Base-by-base conservation (phyloP, 768 basidiomycete species). In the Phaeotremella skinneri region DNA sequence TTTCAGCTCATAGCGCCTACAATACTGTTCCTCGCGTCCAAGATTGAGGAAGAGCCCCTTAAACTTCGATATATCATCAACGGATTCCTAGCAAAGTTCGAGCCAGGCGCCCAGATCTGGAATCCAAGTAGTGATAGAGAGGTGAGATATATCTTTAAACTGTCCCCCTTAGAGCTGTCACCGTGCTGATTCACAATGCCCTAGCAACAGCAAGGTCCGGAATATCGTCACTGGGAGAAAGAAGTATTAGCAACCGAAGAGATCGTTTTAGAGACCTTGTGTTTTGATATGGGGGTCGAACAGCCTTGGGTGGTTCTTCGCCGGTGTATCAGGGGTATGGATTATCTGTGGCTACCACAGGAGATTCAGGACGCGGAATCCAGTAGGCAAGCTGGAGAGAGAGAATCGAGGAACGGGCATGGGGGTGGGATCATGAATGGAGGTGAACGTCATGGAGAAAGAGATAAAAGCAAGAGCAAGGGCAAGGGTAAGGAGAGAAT, bases 251-350 rank as follows among this genome's bases (percentile, higher is more conserved):
- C 59, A 6, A 39, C n/a, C 11, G 76, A 78, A 41, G 76, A 78
- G 58, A 51, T 74, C 17, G 54, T 73, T 17, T 62, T 74, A 4
- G 68, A 72, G 39, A 54, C 69, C n/a, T 48, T 74, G 37, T 74
- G 75, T 62, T 78, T 73, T 60, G 75, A 78, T 56, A 64, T 75
- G 66, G 69, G 51, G 1, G 56, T 75, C 11, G 58, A 69, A 32
- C 58, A 66, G 14, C 70, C 70, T 26, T 71, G 62, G 41, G 45
- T 43, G 2, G 21, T 64, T 0, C 34, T 64, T 1, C 56, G 47
- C 1, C 47, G 56, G 14, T 27, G 48, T 11, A 49, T 61, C 27
- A 60, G 30, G 45, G 58, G 62, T n/a, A 34, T 63, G 37, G 57
- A 62, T 31, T 37, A 51, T 27, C n/a, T 52, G 17, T 25, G 39